Evolutionary conservation across 2,329 filamentous ascomycete species (phyloP).

Genomic region (Dactylella cylindrospora): DNA sequence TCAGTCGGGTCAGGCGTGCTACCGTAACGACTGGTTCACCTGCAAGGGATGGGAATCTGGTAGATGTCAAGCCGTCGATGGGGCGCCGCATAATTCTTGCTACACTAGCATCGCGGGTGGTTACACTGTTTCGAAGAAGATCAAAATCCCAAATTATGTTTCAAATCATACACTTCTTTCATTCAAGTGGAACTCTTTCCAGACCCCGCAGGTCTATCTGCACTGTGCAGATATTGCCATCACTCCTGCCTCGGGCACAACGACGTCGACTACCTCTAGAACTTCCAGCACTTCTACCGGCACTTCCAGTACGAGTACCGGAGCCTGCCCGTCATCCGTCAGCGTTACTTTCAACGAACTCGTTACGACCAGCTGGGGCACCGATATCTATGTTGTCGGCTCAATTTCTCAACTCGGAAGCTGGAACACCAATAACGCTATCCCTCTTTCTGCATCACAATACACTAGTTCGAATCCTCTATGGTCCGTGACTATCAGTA

Average conservation of each 20-base stretch:
- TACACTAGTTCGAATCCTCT: slow-evolving; percentile 64
- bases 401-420: slow-evolving; percentile 62
- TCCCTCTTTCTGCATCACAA: slow-evolving; percentile 60
- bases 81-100: slow-evolving; percentile 55
- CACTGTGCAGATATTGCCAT: slow-evolving; percentile 60
- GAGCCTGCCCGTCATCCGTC: slow-evolving; percentile 53
- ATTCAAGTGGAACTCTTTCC: slow-evolving; percentile 61
- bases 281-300: neutral
- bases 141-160: slow-evolving; percentile 57
- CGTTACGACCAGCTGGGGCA: slow-evolving; percentile 62
- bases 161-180: slow-evolving; percentile 59
- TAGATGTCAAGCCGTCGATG: slow-evolving; percentile 56
- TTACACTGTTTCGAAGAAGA: slow-evolving; percentile 59
- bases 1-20: slow-evolving; percentile 53
- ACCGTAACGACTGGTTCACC: slow-evolving; percentile 53
- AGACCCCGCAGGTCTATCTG: slow-evolving; percentile 60
- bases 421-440: slow-evolving; percentile 62
- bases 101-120: slow-evolving; percentile 59
- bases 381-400: slow-evolving; percentile 68
- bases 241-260: neutral
- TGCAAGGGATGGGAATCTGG: slow-evolving; percentile 56
- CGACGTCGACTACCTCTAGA: neutral
- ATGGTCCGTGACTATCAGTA: slow-evolving; percentile 62
- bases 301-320: neutral
- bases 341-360: slow-evolving; percentile 65